A percentile compares a stretch with the other conserved stretches of the same genome.
Conservation (phyloP, 768 basidiomycete genomes). For the Amanita subjunquillea region DNA sequence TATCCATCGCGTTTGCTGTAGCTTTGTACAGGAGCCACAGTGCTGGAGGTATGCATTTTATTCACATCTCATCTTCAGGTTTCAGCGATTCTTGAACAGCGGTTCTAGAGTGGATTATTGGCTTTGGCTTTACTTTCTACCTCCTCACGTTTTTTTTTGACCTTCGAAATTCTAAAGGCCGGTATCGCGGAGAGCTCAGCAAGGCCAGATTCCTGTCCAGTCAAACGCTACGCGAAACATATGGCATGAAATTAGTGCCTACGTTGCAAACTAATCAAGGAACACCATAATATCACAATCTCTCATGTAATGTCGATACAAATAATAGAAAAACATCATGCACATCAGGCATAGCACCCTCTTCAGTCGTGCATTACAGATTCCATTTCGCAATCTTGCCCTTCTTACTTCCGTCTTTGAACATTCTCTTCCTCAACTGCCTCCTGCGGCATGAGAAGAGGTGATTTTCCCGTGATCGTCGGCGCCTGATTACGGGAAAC, state of each 20-base stretch:
- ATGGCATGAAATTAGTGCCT: slow-evolving; percentile 1
- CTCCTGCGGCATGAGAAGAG: not conserved
- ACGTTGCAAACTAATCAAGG: not conserved
- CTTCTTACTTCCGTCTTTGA: too few relatives aligned
- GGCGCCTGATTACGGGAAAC: not conserved
- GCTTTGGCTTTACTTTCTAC: slow-evolving; percentile 65
- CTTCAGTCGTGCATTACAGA: too few relatives aligned
- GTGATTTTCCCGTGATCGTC: not conserved
- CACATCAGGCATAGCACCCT: too few relatives aligned
- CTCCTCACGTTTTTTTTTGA: slow-evolving; percentile 67
- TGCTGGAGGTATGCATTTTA: slow-evolving; percentile 35
- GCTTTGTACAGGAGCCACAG: slow-evolving; percentile 32
- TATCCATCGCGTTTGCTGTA: slow-evolving; percentile 56
- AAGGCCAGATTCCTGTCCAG: slow-evolving; percentile 15
- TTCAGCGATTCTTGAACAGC: slow-evolving; percentile 21
- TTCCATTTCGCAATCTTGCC: too few relatives aligned
- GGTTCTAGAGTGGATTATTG: slow-evolving; percentile 68
- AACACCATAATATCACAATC: not conserved
- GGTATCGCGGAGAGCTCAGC: slow-evolving; percentile 35
- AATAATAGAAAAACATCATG: too few relatives aligned
- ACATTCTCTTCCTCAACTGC: not conserved
- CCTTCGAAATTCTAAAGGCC: slow-evolving; percentile 48
- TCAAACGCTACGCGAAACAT: slow-evolving; percentile 3
- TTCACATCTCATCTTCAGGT: not conserved
- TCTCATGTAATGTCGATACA: not conserved